Base-by-base conservation (phyloP, 768 basidiomycete genomes). In the Agaricus sinodeliciosus region DNA sequence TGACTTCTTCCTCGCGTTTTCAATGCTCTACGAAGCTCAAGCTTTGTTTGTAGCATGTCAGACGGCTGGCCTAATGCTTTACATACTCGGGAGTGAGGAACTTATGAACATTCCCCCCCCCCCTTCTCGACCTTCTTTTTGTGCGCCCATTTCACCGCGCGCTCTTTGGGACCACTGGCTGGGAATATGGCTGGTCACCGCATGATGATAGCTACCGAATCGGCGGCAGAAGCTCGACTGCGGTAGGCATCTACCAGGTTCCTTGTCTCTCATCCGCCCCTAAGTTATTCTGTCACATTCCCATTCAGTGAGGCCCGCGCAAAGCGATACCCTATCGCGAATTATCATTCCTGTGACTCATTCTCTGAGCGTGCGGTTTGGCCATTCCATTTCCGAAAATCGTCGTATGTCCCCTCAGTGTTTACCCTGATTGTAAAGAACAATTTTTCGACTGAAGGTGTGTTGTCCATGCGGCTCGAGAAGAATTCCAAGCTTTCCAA, bases 181-280 rank as follows among this genome's bases (percentile, higher is more conserved):
- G 7, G 28, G 43, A 8, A 15, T 6, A 50, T 50, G 49, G 11
- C 41, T 12, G 19, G 42, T 31, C 49, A 50, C 49, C 26, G 49
- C 41, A 41, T 28, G 9, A 50, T 41, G 11, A 34, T 41, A 18
- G 27, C 49, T 9, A 42, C 49, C 7, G 49, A 41, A 7, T 50
- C 49, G 13, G 49, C 41, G 3, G 49, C 49, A 16, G 49, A 50
- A 13, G 49, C 49, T 3, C 41, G 49, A 11, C 42, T 50, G 31
- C 49, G 49, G 49, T 43, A 50, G 34, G 31, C 12, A 1, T 7
- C 25, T 7, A 18, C 6, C 15, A 9, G 26, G 11, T 34, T 12
- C 3, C 25, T 16, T 18, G n/a, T 31, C 37, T 11, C 25, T 31
- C 13, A 48, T 12, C 18, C 28, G 22, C 22, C 22, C 22, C 22